phyloP scores from a whole-genome alignment of 139 green algal genomes.

The Nannochloris sp. region DNA sequence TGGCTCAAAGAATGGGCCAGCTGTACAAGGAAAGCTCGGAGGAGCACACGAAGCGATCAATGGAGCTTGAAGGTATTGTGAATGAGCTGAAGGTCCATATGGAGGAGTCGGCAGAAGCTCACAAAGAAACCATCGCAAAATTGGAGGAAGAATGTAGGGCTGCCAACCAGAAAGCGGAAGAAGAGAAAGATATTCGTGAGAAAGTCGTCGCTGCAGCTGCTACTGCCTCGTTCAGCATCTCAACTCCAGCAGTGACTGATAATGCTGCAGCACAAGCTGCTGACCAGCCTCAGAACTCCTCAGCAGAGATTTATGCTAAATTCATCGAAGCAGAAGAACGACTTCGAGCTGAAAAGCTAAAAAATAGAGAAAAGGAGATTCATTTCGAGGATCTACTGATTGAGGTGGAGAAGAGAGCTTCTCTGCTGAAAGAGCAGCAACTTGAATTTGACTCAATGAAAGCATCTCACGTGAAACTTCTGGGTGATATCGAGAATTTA shows the following conservation, averaged over 20 bases:
- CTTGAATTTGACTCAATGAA: constrained; percentile 37
- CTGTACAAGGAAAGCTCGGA: constrained; percentile 36
- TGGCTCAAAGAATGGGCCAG: constrained; percentile 33
- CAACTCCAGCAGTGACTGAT: neutral
- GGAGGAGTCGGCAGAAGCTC: constrained; percentile 15
- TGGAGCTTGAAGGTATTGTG: constrained; percentile 49
- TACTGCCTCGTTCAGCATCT: neutral
- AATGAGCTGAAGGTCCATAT: constrained; percentile 35
- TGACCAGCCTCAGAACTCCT: neutral
- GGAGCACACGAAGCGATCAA: constrained; percentile 18
- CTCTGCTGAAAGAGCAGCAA: constrained; percentile 35
- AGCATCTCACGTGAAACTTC: constrained; percentile 22
- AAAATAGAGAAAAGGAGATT: constrained; percentile 32
- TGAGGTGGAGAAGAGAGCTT: constrained; percentile 41
- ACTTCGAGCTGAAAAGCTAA: constrained; percentile 23
- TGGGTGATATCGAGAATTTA: constrained; percentile 18
- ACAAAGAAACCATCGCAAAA: constrained; percentile 18
- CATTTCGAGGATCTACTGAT: constrained; percentile 38
- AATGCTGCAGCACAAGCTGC: neutral
- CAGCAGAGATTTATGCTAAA: constrained; percentile 35
- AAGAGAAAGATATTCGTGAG: constrained; percentile 25
- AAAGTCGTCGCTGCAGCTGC: constrained; percentile 34
- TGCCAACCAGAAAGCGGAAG: constrained; percentile 16
- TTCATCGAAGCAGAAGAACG: constrained; percentile 27
- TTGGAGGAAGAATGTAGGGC: constrained; percentile 4